phyloP scores from a whole-genome alignment of 2,329 filamentous ascomycete species.

The Domatiomyces catenatus region DNA sequence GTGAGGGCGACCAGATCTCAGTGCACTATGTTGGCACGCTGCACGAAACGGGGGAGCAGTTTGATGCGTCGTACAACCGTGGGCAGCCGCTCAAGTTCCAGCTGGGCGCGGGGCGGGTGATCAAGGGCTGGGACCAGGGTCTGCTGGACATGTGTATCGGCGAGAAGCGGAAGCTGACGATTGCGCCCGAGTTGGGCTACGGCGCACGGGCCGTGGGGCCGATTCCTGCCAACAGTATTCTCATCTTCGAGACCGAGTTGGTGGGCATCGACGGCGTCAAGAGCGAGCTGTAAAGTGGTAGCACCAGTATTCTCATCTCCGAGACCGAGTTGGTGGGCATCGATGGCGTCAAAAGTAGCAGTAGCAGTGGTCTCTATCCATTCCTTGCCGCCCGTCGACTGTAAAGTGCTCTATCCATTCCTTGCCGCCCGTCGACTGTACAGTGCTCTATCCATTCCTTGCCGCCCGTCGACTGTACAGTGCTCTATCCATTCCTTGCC shows the following conservation, averaged over 20 bases:
- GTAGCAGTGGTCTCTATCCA: no score
- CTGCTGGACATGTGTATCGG: conserved; percentile 89
- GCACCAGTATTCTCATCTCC: conserved; percentile 69
- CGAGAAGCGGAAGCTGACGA: conserved; percentile 77
- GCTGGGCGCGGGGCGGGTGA: conserved; percentile 68
- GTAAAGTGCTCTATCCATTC: no score
- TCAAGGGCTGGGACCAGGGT: conserved; percentile 87
- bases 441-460: no score
- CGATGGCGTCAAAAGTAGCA: conserved; percentile 39
- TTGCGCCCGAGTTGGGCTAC: conserved; percentile 76
- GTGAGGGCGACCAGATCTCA: conserved; percentile 60
- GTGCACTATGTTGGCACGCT: conserved; percentile 86
- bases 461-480: no score
- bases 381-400: no score
- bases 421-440: no score
- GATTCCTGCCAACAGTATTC: conserved; percentile 65
- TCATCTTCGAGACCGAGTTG: conserved; percentile 87
- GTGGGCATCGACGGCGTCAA: conserved; percentile 56
- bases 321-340: conserved; percentile 84
- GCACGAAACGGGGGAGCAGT: conserved; percentile 55
- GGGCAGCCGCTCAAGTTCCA: conserved; percentile 61
- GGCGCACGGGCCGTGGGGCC: conserved; percentile 61
- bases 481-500: no score
- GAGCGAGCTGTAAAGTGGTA: conserved; percentile 3
- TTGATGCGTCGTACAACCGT: conserved; percentile 72